Base-by-base conservation (phyloP, 352 stramenopile species). In the Phytophthora syringae region DNA sequence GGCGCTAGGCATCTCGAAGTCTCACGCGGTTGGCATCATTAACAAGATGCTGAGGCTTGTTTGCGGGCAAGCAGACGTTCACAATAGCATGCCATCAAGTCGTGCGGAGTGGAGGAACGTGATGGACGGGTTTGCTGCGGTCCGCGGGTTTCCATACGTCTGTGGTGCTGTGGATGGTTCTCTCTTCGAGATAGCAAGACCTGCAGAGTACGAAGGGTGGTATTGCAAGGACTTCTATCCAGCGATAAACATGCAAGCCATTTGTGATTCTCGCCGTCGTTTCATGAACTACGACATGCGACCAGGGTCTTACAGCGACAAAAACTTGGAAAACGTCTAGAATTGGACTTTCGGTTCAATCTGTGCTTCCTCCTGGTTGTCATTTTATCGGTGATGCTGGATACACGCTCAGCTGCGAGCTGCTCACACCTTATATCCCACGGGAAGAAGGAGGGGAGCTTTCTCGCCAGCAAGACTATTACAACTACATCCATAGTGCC, bases 201-300 rank as follows among this genome's bases (percentile, higher is more conserved):
- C 47, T 21, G 47, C n/a, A 6, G 25, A 53, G 25, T 53, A 53
- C 18, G 47, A 53, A 40, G 27, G 47, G 7, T 55, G 49, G 30
- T 55, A 44, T 30, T 55, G 49, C 18, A 55, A 44, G 7, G 49
- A 45, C 21, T 43, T 21, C 18, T 45, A 55, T 28, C 32, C 49
- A 15, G 49, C 49, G 15, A 45, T 45, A 13, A 55, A 55, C 22
- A 44, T 45, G 20, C 18, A 55, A 44, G 49, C 32, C 20, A 12
- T 55, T 27, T 45, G 49, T 55, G 32, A 30, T 16, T n/a, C 18
- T 2, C 12, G 7, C 5, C 32, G 49, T 15, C 32, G 12, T 30
- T 44, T 55, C 18, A 32, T 55, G 13, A 20, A 44, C 30, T 55
- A 30, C n/a, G 30, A 55, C 18, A 25, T 55, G 30, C 12, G 49